Evolutionary conservation across 1,284 basidiomycete species (phyloP), one percentile per base, ranked within the genome.

Genomic region (Mycosarcoma mackinlayi): DNA sequence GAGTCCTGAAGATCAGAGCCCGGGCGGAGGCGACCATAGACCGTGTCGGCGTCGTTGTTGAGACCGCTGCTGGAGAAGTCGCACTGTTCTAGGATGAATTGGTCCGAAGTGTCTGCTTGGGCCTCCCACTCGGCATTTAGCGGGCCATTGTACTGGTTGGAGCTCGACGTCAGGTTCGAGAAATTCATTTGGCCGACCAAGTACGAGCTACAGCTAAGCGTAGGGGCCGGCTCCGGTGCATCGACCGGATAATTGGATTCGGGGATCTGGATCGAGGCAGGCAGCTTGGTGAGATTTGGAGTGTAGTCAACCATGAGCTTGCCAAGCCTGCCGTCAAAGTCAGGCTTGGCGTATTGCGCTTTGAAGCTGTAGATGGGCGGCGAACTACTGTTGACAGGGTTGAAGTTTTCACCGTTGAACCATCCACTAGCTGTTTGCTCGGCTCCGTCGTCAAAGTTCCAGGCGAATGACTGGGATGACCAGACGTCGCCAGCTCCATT

Each of bases 71-170:
- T n/a, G n/a, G 51, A 57, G 37, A 51, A 66, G 41, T 55, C 52
- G 33, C 63, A 66, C 52, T 55, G 38, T 38, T 66, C 50, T 21
- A 66, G 61, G 31, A 66, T 28, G 45, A 66, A 66, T 16, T 39
- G 28, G 47, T 55, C 45, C 14, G 46, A 21, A 3, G 57, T 60
- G 9, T 8, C 23, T 5, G 33, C n/a, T 8, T 66, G 18, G 3
- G 63, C 57, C 34, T 66, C 47, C 33, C 35, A 56, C 5, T 49
- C 24, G 23, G 34, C 28, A 31, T 66, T 61, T 19, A 66, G 19
- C 4, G 57, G 57, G 3, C 57, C 63, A 3, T 48, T 18, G 57
- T 61, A 60, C 24, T 42, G 34, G 35, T 50, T 55, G 3, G 51
- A 45, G 40, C 24, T 28, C 14, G 59, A 54, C 5, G 57, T 61